phyloP scores from a whole-genome alignment of 2,329 filamentous ascomycete species.

The Ilyonectria robusta region DNA sequence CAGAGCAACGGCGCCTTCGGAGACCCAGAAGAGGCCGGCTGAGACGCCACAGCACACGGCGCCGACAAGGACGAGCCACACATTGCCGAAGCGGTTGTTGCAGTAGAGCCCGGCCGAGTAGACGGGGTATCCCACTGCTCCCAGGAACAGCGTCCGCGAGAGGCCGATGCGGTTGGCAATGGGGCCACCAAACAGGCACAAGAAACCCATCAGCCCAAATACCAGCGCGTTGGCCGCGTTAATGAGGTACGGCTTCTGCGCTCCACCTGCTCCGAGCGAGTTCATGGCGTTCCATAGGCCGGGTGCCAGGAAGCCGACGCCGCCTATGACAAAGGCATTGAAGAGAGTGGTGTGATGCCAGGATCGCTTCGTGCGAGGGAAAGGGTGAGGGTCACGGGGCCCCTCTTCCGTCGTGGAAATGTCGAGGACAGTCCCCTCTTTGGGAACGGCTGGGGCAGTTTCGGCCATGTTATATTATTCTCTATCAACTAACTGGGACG shows the following conservation, averaged over 20 bases:
- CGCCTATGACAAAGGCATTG: conserved; percentile 67
- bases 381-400: too few species aligned
- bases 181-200: conserved; percentile 19
- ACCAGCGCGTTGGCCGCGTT: conserved; percentile 57
- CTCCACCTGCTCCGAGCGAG: conserved; percentile 65
- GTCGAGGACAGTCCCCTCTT: neutral
- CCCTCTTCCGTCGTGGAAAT: neutral
- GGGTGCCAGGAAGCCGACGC: conserved; percentile 53
- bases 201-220: conserved; percentile 22
- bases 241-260: conserved; percentile 48
- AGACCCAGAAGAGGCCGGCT: conserved; percentile 65
- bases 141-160: conserved; percentile 58
- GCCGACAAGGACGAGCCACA: conserved; percentile 65
- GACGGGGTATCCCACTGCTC: conserved; percentile 62
- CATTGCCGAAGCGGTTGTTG: conserved; percentile 64
- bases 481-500: neutral
- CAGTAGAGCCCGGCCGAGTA: conserved; percentile 63
- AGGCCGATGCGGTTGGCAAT: conserved; percentile 30
- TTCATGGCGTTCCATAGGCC: conserved; percentile 68
- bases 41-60: conserved; percentile 62
- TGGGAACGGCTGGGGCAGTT: neutral
- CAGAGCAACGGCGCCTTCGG: conserved; percentile 63
- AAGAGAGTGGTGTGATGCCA: conserved; percentile 68
- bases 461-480: neutral
- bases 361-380: conserved; percentile 20